A percentile compares a stretch with the other conserved stretches of the same genome.
Evolutionary conservation across 192 early-diverging fungal species (phyloP).

Genomic region (Coemansia sp.): DNA sequence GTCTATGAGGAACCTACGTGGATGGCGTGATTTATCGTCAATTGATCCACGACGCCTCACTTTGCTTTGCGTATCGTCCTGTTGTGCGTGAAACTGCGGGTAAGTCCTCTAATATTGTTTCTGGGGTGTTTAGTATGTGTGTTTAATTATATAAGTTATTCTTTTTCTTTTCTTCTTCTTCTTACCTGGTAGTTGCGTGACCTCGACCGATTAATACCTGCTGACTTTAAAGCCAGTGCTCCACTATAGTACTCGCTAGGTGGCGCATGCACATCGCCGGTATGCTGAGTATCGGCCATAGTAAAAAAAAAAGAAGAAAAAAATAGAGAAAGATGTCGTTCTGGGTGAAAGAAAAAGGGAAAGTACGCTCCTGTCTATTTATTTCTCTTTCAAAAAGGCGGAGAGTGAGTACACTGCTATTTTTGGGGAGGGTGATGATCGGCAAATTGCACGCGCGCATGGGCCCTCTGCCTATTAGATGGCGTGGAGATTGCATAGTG

Average conservation of each 20-base stretch:
- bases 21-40: constrained; percentile 65
- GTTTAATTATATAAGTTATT: no score
- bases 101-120: background rate
- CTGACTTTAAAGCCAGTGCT: constrained; percentile 18
- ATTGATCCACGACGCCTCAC: constrained; percentile 60
- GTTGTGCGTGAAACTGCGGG: constrained; percentile 4
- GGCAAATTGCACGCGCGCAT: no score
- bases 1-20: constrained; percentile 83
- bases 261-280: constrained; percentile 34
- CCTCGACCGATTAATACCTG: constrained; percentile 35
- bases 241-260: constrained; percentile 50
- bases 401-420: no score
- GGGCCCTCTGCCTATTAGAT: background rate
- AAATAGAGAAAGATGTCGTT: background rate
- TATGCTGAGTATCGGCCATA: constrained; percentile 19
- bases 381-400: background rate
- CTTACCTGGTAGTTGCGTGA: constrained; percentile 49
- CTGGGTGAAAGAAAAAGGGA: background rate
- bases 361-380: background rate
- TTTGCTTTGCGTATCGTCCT: background rate
- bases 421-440: background rate
- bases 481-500: background rate
- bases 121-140: background rate
- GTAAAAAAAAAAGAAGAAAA: background rate
- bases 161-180: background rate